Evolutionary conservation across 2,329 filamentous ascomycete genomes (phyloP), one percentile per base, ranked within the genome.

Genomic region (Sphaerulina populicola): DNA sequence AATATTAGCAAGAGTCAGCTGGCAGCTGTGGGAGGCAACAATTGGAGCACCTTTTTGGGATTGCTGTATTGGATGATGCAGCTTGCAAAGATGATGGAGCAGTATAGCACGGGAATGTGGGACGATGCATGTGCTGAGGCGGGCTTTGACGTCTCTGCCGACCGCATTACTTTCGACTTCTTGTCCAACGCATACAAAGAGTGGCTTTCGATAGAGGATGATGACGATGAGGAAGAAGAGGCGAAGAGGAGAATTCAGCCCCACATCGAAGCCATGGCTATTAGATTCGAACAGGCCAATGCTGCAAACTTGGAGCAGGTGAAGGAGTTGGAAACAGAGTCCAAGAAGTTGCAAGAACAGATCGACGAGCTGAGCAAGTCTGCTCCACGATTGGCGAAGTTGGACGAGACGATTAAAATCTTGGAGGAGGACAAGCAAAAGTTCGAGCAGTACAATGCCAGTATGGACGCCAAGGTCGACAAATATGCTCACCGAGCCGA

Each of bases 31-130:
- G 93, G 93, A 58, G 91, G 90, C 2, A 89, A 95, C 69, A 97
- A 97, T 66, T 98, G 93, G 93, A 86, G 86, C 56, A 93, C 88
- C 0, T 97, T 98, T 64, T 74, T 98, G 10, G 93, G 90, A 0
- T 74, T 98, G 67, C 76, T 98, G 45, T 90, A 98, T 71, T 98
- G 93, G 93, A 91, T 98, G 82, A 95, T 98, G 91, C 90, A 97
- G 69, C 75, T 98, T 46, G 88, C 88, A 4, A 84, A 91, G 60
- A 94, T 97, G 84, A 80, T 97, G 64, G 90, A 97, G 56, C 80
- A 86, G 18, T 97, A 90, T 65, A 75, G 80, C 1, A 69, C 74
- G 49, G 85, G 89, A 52, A 81, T 82, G 42, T 98, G 95, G 67
- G 89, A 96, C 59, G 86, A 95, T 47, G 90, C 89, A 1, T 96